Evolutionary conservation across 257 asterid species (phyloP), one percentile per base, ranked within the genome.

Genomic region (Nicotiana attenuata): DNA sequence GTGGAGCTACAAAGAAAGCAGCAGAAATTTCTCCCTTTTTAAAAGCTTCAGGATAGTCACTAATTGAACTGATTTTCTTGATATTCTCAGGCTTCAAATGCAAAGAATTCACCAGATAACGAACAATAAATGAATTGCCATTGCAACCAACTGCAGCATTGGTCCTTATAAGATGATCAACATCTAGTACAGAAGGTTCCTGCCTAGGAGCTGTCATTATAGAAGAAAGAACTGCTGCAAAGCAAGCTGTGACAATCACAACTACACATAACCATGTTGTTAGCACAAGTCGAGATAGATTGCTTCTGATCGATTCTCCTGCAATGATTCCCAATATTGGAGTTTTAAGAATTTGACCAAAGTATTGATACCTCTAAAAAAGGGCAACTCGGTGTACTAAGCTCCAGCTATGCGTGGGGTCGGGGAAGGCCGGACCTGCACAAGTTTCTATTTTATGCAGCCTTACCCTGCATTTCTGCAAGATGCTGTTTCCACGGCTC

Each of bases 141-240:
- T 89, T 87, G 89, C 94, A 92, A 11, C 94, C 97, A 1, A 93
- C 92, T 0, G 22, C 75, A 22, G 90, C 91, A 79, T 90, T 88
- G 3, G 88, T 85, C 19, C 79, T 77, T 5, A 77, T 67, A 0
- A 93, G 94, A 20, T 79, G 83, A 11, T 88, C 91, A 16, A 90
- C 79, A 73, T 87, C 87, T 41, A 53, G 80, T 55, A 91, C 29
- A 0, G 91, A 78, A 0, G 96, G 93, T 38, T 85, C 87, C 9
- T 89, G 86, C 84, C 90, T 85, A 1, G 91, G 97, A 38, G 88
- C 90, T 1, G 93, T 90, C 91, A 92, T 86, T 86, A 88, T 84
- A 9, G 93, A 77, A 64, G 91, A 90, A 6, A 92, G 84, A 4
- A 89, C 88, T 41, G 97, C 98, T 2, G 97, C 90, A 60, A 86